Evolutionary conservation across 495 filamentous ascomycete species (phyloP).

Genomic region (Saxispiralis lemnorum): DNA sequence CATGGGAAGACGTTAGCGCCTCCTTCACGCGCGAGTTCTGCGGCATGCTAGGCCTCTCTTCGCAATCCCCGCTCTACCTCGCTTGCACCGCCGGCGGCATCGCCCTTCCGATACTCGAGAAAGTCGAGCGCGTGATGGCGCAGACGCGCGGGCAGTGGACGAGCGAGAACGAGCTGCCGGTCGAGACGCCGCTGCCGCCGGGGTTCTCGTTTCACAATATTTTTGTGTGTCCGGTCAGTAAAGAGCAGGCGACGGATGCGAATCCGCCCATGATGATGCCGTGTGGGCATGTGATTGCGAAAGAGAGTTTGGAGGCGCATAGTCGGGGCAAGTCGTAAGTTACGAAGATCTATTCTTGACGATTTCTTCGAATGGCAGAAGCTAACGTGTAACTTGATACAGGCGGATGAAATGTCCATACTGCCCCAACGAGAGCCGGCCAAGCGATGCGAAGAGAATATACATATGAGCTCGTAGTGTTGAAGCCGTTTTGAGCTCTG

Average conservation of each 20-base stretch:
- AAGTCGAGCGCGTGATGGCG: slow-evolving; percentile 64
- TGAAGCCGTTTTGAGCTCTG: no score
- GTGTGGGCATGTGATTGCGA: slow-evolving; percentile 84
- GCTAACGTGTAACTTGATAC: no score
- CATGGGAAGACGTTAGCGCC: slow-evolving; percentile 62
- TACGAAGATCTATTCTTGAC: no score
- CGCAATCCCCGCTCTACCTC: slow-evolving; percentile 77
- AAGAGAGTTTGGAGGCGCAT: slow-evolving; percentile 58
- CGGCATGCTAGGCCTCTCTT: slow-evolving; percentile 69
- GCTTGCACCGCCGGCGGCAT: slow-evolving; percentile 83
- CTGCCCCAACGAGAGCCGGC: slow-evolving; percentile 67
- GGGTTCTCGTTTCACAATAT: slow-evolving; percentile 87
- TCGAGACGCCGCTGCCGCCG: slow-evolving; percentile 75
- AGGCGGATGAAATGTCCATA: slow-evolving; percentile 87
- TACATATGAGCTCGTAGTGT: slow-evolving; percentile 26
- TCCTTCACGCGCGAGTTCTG: slow-evolving; percentile 92
- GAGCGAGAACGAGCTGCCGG: slow-evolving; percentile 69
- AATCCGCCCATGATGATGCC: slow-evolving; percentile 98
- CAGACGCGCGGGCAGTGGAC: slow-evolving; percentile 90
- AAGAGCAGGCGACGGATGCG: slow-evolving; percentile 80
- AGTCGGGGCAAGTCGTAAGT: slow-evolving; percentile 39
- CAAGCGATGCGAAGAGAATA: slow-evolving; percentile 61
- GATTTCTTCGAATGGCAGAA: no score
- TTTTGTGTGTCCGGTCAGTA: slow-evolving; percentile 92
- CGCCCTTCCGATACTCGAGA: slow-evolving; percentile 67